A percentile compares a stretch with the other conserved stretches of the same genome.
Conservation (phyloP, 2,329 filamentous ascomycete species). For the Ascochyta koolunga region DNA sequence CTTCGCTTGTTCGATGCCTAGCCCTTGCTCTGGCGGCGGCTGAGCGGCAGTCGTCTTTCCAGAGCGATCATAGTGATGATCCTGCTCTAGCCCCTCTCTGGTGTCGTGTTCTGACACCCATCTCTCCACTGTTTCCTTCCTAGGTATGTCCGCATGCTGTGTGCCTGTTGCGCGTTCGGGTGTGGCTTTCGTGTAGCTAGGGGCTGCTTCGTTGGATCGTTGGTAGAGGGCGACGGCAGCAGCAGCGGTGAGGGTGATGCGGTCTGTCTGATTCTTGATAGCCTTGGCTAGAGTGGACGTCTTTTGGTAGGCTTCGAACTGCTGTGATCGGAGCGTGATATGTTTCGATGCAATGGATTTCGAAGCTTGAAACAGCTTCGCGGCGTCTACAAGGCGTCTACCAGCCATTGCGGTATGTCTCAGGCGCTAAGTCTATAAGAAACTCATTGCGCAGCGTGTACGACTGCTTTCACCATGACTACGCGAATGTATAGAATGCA, state of each 20-base stretch:
- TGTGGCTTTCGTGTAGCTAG: slow-evolving; percentile 38
- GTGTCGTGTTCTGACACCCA: slow-evolving; percentile 20
- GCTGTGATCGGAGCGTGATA: slow-evolving; percentile 62
- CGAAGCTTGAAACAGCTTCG: slow-evolving; percentile 57
- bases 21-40: slow-evolving; percentile 45
- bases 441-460: not conserved
- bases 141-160: slow-evolving; percentile 35
- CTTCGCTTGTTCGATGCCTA: slow-evolving; percentile 55
- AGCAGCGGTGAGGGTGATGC: slow-evolving; percentile 65
- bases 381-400: slow-evolving; percentile 58
- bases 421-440: not conserved
- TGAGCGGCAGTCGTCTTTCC: slow-evolving; percentile 50
- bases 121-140: slow-evolving; percentile 37
- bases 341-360: slow-evolving; percentile 59
- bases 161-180: slow-evolving; percentile 27
- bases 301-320: slow-evolving; percentile 67
- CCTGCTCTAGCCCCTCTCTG: slow-evolving; percentile 54
- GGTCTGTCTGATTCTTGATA: slow-evolving; percentile 66
- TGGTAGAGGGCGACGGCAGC: slow-evolving; percentile 65
- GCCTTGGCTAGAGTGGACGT: slow-evolving; percentile 70
- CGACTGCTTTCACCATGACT: not conserved
- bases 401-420: slow-evolving; percentile 54
- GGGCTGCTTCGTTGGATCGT: slow-evolving; percentile 60
- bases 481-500: not conserved
- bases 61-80: slow-evolving; percentile 58